Evolutionary conservation across 2,329 filamentous ascomycete genomes (phyloP).

Genomic region (Dactylellina parvicollis): DNA sequence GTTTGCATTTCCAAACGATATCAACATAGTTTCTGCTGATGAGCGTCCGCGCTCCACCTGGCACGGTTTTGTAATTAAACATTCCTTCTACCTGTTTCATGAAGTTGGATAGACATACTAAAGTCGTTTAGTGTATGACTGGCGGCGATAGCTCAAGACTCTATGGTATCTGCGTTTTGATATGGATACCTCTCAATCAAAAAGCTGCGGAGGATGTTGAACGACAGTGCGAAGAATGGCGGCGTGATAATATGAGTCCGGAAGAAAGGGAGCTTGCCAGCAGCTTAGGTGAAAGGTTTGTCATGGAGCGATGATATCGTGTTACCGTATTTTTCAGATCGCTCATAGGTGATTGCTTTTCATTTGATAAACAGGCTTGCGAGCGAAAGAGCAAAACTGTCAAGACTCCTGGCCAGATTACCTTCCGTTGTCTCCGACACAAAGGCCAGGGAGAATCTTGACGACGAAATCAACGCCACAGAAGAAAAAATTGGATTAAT

Average conservation of each 20-base stretch:
- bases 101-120: conserved; percentile 28
- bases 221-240: conserved; percentile 82
- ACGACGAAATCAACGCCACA: conserved; percentile 93
- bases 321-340: too few species aligned
- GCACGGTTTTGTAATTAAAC: conserved; percentile 77
- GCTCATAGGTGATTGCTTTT: conserved; percentile 1
- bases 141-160: conserved; percentile 89
- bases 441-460: conserved; percentile 79
- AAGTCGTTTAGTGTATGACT: conserved; percentile 77
- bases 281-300: conserved; percentile 77
- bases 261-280: conserved; percentile 91
- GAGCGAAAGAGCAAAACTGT: conserved; percentile 86
- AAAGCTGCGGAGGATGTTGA: conserved; percentile 85
- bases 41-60: conserved; percentile 94
- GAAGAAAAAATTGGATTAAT: conserved; percentile 98
- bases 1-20: conserved; percentile 97
- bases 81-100: conserved; percentile 1
- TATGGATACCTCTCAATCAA: conserved; percentile 88
- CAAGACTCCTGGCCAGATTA: conserved; percentile 83
- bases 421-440: conserved; percentile 83
- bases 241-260: conserved; percentile 85
- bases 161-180: conserved; percentile 87
- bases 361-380: conserved; percentile 69
- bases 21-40: conserved; percentile 94
- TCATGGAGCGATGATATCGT: not conserved